phyloP scores from a whole-genome alignment of 768 basidiomycete species.

The Artomyces pyxidatus region DNA sequence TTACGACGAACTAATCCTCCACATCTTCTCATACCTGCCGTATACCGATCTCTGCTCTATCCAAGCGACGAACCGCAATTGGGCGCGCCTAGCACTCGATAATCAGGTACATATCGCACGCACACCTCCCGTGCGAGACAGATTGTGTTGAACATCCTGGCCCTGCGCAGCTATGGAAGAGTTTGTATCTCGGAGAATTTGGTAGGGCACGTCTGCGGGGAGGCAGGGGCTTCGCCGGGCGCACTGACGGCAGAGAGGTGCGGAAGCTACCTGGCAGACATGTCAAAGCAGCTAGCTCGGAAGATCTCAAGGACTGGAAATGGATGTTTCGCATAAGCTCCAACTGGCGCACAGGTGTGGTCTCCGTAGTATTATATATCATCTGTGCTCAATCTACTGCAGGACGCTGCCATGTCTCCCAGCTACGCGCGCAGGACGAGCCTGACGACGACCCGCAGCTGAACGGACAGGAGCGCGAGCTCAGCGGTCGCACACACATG shows the following conservation, averaged over 20 bases:
- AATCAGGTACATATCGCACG: constrained; percentile 43
- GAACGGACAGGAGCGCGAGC: not conserved
- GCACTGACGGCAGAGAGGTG: constrained; percentile 49
- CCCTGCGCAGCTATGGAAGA: constrained; percentile 54
- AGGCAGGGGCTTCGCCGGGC: constrained; percentile 48
- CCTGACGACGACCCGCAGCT: not conserved
- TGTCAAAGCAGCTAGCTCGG: constrained; percentile 30
- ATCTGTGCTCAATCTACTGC: not conserved
- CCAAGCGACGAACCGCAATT: constrained; percentile 56
- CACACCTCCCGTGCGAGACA: constrained; percentile 10
- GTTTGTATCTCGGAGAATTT: constrained; percentile 53
- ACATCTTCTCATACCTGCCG: constrained; percentile 64
- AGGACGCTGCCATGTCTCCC: constrained; percentile 50
- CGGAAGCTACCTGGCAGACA: constrained; percentile 34
- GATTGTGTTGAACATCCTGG: constrained; percentile 10
- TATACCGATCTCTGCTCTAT: constrained; percentile 59
- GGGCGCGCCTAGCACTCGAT: constrained; percentile 59
- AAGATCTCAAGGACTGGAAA: constrained; percentile 60
- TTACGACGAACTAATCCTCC: constrained; percentile 70
- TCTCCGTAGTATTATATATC: constrained; percentile 19
- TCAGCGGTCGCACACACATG: constrained; percentile 10
- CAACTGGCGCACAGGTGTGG: constrained; percentile 78
- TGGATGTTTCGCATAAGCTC: constrained; percentile 82
- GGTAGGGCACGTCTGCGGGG: constrained; percentile 65
- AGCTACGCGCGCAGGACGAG: constrained; percentile 3